These are phyloP conservation scores for Rhodotorula toruloides DNA, from an alignment of 768 basidiomycete genomes.

Conservation along the genomic window DNA sequence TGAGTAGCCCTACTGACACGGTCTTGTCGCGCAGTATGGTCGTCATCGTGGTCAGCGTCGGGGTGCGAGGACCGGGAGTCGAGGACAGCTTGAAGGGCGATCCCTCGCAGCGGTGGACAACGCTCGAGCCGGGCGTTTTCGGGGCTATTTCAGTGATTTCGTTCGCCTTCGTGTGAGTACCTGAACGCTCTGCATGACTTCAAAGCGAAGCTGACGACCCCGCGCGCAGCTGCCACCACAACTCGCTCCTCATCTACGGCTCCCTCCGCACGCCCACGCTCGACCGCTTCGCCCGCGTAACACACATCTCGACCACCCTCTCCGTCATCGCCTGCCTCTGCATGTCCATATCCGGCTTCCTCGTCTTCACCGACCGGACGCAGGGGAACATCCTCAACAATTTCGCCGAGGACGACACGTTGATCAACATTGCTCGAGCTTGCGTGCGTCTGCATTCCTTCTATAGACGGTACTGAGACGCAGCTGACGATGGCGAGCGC, in stretches of 20 bases:
- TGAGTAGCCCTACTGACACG: neutral
- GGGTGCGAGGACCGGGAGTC: slow-evolving; percentile 74
- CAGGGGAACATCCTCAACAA: slow-evolving; percentile 94
- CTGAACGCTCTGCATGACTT: too few species aligned
- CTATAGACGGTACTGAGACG: too few species aligned
- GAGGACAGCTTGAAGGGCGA: slow-evolving; percentile 70
- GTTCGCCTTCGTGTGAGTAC: slow-evolving; percentile 76
- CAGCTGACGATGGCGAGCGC: too few species aligned
- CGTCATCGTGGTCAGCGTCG: slow-evolving; percentile 79
- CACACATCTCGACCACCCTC: slow-evolving; percentile 79
- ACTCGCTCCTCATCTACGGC: slow-evolving; percentile 92
- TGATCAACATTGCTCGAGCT: slow-evolving; percentile 87
- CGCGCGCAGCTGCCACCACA: slow-evolving; percentile 98
- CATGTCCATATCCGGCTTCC: slow-evolving; percentile 77
- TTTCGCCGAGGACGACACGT: slow-evolving; percentile 58
- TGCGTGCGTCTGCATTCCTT: slow-evolving; percentile 55
- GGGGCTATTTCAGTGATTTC: slow-evolving; percentile 92
- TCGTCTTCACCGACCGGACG: slow-evolving; percentile 62
- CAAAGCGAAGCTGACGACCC: too few species aligned
- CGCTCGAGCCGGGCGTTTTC: slow-evolving; percentile 75
- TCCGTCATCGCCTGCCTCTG: slow-evolving; percentile 73
- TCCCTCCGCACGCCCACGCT: slow-evolving; percentile 86
- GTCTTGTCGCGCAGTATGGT: slow-evolving; percentile 60
- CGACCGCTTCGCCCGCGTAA: slow-evolving; percentile 86
- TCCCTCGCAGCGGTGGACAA: slow-evolving; percentile 64